phyloP scores from a whole-genome alignment of 768 basidiomycete species.

The Psilocybe cyanescens region DNA sequence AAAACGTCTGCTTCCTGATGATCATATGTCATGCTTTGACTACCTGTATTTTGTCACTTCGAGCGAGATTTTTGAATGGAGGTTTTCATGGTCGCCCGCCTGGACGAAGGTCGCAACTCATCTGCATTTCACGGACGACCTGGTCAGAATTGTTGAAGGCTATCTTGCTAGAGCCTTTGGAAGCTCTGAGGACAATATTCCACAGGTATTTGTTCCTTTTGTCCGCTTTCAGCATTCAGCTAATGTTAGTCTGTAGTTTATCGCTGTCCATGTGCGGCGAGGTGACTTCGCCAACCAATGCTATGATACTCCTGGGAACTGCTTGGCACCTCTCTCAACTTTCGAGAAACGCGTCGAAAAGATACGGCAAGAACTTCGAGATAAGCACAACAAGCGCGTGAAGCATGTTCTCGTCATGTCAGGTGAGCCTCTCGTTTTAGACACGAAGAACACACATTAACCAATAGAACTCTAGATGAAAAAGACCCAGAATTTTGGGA shows the following conservation, averaged over 20 bases:
- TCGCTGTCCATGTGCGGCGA: conserved; percentile 50
- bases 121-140: conserved; percentile 35
- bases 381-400: conserved; percentile 32
- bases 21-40: conserved; percentile 38
- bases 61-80: conserved; percentile 33
- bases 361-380: conserved; percentile 36
- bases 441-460: background rate
- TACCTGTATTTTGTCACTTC: conserved; percentile 33
- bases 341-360: conserved; percentile 40
- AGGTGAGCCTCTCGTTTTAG: conserved; percentile 17
- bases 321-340: conserved; percentile 42
- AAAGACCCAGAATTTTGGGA: conserved; percentile 45
- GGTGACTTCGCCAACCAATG: conserved; percentile 45
- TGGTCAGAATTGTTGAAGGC: conserved; percentile 32
- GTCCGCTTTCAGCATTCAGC: background rate
- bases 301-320: conserved; percentile 34
- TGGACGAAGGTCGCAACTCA: conserved; percentile 44
- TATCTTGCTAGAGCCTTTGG: conserved; percentile 27
- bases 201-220: conserved; percentile 2
- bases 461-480: conserved; percentile 38
- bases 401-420: conserved; percentile 50
- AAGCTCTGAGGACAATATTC: conserved; percentile 2
- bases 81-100: conserved; percentile 40
- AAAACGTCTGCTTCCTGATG: conserved; percentile 27
- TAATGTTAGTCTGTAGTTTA: conserved; percentile 30